Base-by-base conservation (phyloP, 345 rosid genomes). In the Brassica juncea region DNA sequence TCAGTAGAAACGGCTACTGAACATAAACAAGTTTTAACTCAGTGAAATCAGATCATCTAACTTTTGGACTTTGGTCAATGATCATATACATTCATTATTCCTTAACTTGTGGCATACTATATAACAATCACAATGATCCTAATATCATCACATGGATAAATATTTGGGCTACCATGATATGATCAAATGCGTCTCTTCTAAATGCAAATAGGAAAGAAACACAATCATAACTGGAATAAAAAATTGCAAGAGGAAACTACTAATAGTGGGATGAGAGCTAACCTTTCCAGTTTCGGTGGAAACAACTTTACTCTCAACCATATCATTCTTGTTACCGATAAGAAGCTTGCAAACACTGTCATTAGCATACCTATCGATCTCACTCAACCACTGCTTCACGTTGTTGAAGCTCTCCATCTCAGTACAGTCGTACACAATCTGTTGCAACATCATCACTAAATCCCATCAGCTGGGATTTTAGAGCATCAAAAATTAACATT, bases 341-440 rank as follows among this genome's bases (percentile, higher is more conserved):
- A 92, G 69, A 80, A 90, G 91, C 85, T 92, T 92, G 94, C 95
- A 90, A 2, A 92, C 97, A 80, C 85, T 92, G n/a, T 92, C 94
- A 83, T 90, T 90, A 47, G 95, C 97, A 82, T 92, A 92, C 77
- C 97, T 82, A 78, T 90, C 95, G n/a, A 92, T 90, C 86, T 90
- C 97, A 62, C 85, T 84, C 85, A 89, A 81, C 97, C 97, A 89
- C 83, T 92, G 97, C 86, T 92, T 92, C 78, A 90, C 95, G 74
- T 89, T 92, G 86, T 87, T 92, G 84, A 90, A 92, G 91, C 97
- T 92, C 83, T 90, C 95, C 94, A 86, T 85, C 81, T 90, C 95
- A 32, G 97, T 92, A 75, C 92, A 92, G 70, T 90, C 94, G 80
- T 90, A 92, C 44, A 90, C 94, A 82, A 89, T 87, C 97, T 88